phyloP scores from a whole-genome alignment of 306 rosid species.

The Casuarina glauca region DNA sequence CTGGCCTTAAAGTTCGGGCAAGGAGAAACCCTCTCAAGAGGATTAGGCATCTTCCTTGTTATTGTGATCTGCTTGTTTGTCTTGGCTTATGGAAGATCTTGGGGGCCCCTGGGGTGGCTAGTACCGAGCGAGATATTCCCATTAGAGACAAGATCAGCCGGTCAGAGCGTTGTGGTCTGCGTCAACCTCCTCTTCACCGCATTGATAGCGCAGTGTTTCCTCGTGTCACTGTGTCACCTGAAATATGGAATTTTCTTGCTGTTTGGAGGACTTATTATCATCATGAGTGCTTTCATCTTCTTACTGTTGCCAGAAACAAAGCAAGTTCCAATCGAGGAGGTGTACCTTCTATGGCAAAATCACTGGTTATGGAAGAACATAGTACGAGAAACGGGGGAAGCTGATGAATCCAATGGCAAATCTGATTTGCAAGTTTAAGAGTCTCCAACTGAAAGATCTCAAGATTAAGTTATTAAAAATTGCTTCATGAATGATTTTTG shows the following conservation, averaged over 20 bases:
- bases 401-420: constrained; percentile 27
- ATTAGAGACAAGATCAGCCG: constrained; percentile 87
- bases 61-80: constrained; percentile 74
- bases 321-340: constrained; percentile 90
- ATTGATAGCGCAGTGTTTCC: constrained; percentile 85
- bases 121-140: constrained; percentile 97
- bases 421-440: constrained; percentile 25
- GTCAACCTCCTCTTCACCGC: constrained; percentile 94
- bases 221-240: constrained; percentile 80
- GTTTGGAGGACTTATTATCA: constrained; percentile 60
- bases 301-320: constrained; percentile 95
- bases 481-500: constrained; percentile 5
- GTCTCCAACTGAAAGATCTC: background rate
- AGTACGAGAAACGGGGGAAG: constrained; percentile 37
- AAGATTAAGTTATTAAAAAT: background rate
- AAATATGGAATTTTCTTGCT: constrained; percentile 83
- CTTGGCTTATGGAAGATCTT: constrained; percentile 94
- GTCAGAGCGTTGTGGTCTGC: constrained; percentile 93
- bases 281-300: constrained; percentile 75
- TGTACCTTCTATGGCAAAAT: constrained; percentile 75
- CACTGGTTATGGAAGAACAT: constrained; percentile 85
- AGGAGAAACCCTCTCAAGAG: constrained; percentile 65
- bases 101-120: constrained; percentile 98
- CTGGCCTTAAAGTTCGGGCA: constrained; percentile 77
- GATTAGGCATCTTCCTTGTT: constrained; percentile 67